Evolutionary conservation across 441 rosid species (phyloP).

Genomic region (Gossypium gossypioides): DNA sequence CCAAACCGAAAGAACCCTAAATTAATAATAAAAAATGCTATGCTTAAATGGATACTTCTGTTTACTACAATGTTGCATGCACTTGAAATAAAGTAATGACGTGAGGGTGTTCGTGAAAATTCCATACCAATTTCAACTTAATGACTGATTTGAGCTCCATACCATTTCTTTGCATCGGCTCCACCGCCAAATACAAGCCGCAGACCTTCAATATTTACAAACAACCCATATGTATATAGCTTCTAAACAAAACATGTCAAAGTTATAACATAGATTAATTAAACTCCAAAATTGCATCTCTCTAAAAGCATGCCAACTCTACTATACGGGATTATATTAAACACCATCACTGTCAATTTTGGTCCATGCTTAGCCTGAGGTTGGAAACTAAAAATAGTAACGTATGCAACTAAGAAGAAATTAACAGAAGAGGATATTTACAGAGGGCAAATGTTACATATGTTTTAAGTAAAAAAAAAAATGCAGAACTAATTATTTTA

Average conservation of each 20-base stretch:
- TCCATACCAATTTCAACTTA: slow-evolving; percentile 70
- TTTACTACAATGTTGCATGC: too few relatives aligned
- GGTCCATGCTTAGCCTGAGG: too few relatives aligned
- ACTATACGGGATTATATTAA: too few relatives aligned
- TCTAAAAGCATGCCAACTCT: too few relatives aligned
- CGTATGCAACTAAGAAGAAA: neutral
- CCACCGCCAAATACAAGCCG: slow-evolving; percentile 63
- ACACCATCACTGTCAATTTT: too few relatives aligned
- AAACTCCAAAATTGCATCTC: too few relatives aligned
- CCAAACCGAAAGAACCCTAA: neutral
- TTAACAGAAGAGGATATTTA: neutral
- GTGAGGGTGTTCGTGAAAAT: neutral
- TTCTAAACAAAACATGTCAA: too few relatives aligned
- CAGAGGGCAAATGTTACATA: neutral
- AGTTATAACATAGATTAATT: too few relatives aligned
- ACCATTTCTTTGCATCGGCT: slow-evolving; percentile 65
- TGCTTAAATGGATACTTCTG: neutral
- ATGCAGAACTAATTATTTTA: neutral
- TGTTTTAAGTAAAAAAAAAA: neutral
- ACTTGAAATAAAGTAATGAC: neutral
- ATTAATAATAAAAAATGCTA: neutral
- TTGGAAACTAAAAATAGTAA: too few relatives aligned
- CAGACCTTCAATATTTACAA: slow-evolving; percentile 41
- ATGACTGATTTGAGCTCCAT: slow-evolving; percentile 51
- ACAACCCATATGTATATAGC: neutral